phyloP scores from a whole-genome alignment of 768 basidiomycete genomes.

The Fibroporia radiculosa region DNA sequence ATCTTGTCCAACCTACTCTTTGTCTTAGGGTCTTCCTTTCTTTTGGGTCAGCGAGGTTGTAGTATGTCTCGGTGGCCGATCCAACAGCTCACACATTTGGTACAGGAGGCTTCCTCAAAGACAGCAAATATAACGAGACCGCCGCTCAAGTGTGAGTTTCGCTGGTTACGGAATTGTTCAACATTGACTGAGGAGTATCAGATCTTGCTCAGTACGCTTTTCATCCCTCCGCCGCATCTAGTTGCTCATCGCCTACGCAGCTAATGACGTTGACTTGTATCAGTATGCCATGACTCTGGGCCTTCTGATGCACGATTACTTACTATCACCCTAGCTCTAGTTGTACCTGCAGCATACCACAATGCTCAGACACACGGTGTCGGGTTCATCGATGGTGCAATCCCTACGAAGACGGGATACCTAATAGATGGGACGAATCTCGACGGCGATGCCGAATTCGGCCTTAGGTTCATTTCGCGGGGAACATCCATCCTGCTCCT shows the following conservation, averaged over 20 bases:
- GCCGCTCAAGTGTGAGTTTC: constrained; percentile 71
- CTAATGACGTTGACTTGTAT: constrained; percentile 84
- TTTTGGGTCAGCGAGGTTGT: constrained; percentile 62
- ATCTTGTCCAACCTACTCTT: constrained; percentile 86
- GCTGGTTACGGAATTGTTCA: not conserved
- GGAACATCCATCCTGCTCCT: constrained; percentile 80
- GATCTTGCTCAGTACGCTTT: constrained; percentile 30
- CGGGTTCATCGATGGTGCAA: not conserved
- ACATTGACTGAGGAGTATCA: constrained; percentile 10
- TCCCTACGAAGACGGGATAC: not conserved
- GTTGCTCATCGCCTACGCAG: constrained; percentile 23
- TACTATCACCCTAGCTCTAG: constrained; percentile 42
- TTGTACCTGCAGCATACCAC: constrained; percentile 86
- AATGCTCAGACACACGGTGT: constrained; percentile 29
- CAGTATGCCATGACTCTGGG: constrained; percentile 41
- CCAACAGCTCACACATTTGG: too few relatives aligned
- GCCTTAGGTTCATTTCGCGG: constrained; percentile 64
- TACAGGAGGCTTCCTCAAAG: too few relatives aligned
- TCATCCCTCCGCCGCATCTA: constrained; percentile 6
- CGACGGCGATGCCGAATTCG: constrained; percentile 22
- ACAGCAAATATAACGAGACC: constrained; percentile 73
- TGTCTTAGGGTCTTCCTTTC: constrained; percentile 86
- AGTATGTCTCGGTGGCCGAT: too few relatives aligned
- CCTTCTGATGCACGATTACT: not conserved
- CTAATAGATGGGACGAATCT: constrained; percentile 12